Evolutionary conservation across 768 basidiomycete genomes (phyloP).

Genomic region (Tricholoma hemisulphureum): DNA sequence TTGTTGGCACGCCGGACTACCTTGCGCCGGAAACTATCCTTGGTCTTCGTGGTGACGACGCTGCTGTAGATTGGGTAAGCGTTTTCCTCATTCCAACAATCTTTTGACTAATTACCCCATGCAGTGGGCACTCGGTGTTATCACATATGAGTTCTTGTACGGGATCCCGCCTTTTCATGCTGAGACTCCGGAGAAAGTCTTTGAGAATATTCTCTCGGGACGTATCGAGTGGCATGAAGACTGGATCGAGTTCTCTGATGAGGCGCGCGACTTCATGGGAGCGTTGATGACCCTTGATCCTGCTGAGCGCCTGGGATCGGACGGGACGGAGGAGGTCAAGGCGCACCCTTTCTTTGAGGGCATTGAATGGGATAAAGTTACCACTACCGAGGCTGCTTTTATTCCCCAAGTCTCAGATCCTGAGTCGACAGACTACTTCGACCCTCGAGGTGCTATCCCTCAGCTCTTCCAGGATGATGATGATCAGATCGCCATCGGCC

Average conservation of each 20-base stretch:
- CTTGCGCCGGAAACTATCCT: constrained; percentile 94
- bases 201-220: constrained; percentile 96
- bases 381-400: constrained; percentile 86
- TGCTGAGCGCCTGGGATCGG: constrained; percentile 72
- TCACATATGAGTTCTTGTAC: constrained; percentile 97
- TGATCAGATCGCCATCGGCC: constrained; percentile 56
- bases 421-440: constrained; percentile 99
- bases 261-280: constrained; percentile 89
- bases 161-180: constrained; percentile 98
- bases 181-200: constrained; percentile 94
- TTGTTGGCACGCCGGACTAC: constrained; percentile 98
- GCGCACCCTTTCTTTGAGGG: constrained; percentile 85
- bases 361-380: constrained; percentile 93
- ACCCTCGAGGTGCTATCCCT: constrained; percentile 88
- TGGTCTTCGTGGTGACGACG: constrained; percentile 92
- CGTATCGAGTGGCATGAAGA: constrained; percentile 96
- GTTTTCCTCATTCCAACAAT: background rate
- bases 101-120: constrained; percentile 17
- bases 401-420: constrained; percentile 94
- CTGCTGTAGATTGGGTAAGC: constrained; percentile 94
- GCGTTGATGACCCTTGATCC: constrained; percentile 82
- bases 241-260: constrained; percentile 80
- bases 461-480: constrained; percentile 95
- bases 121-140: constrained; percentile 97
- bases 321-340: constrained; percentile 92